Evolutionary conservation across 345 rosid species (phyloP).

Genomic region (Linum trigynum): DNA sequence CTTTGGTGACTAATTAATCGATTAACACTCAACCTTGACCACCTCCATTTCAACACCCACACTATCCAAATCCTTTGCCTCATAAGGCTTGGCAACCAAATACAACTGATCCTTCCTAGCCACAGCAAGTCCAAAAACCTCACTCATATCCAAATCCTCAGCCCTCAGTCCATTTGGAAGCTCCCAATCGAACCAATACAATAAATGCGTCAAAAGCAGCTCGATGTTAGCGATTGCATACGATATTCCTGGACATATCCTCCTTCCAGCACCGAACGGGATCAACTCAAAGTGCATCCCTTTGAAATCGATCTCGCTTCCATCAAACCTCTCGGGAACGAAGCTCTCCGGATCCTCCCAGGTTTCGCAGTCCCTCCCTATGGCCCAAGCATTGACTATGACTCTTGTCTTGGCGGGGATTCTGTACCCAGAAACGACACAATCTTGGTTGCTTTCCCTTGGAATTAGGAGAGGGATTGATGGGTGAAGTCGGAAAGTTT

Average conservation of each 20-base stretch:
- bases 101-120: constrained; percentile 10
- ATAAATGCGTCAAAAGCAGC: constrained; percentile 9
- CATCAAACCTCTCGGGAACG: constrained; percentile 11
- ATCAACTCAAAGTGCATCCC: too few species aligned
- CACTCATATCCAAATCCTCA: constrained; percentile 12
- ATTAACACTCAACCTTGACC: too few species aligned
- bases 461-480: constrained; percentile 12
- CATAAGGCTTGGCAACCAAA: constrained; percentile 8
- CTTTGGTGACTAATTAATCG: too few species aligned
- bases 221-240: constrained; percentile 13
- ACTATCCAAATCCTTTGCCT: neutral
- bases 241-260: too few species aligned
- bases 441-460: constrained; percentile 12
- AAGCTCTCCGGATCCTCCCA: neutral
- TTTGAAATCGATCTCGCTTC: neutral
- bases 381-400: too few species aligned
- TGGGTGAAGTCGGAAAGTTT: constrained; percentile 16
- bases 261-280: too few species aligned
- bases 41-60: too few species aligned
- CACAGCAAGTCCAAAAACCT: constrained; percentile 11
- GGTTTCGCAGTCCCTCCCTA: too few species aligned
- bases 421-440: constrained; percentile 10
- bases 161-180: constrained; percentile 9
- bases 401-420: constrained; percentile 6
- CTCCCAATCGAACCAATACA: constrained; percentile 16